Percentiles rank a stretch among this genome's conserved stretches.
phyloP scores from a whole-genome alignment of 2,329 filamentous ascomycete species.

The Beauveria bassiana region DNA sequence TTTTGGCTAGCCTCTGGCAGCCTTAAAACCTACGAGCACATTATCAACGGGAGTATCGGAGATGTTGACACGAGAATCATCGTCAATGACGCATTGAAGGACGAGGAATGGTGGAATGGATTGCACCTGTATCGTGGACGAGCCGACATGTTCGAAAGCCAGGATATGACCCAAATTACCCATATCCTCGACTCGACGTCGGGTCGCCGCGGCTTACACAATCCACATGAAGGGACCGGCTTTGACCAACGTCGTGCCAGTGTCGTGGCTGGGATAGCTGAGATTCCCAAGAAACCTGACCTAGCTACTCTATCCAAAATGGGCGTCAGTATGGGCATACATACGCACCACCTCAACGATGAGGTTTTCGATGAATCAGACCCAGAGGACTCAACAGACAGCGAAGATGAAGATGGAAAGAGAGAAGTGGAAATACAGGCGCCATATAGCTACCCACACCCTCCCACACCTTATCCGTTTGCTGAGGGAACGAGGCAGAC shows the following conservation, averaged over 20 bases:
- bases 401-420: slow-evolving; percentile 24
- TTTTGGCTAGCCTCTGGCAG: slow-evolving; percentile 73
- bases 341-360: slow-evolving; percentile 62
- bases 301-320: slow-evolving; percentile 44
- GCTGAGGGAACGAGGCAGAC: not conserved
- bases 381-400: slow-evolving; percentile 24
- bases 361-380: slow-evolving; percentile 44
- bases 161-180: slow-evolving; percentile 35
- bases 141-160: slow-evolving; percentile 30
- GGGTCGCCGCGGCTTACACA: slow-evolving; percentile 35
- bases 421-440: slow-evolving; percentile 23
- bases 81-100: slow-evolving; percentile 58
- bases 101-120: slow-evolving; percentile 79
- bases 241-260: slow-evolving; percentile 33
- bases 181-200: slow-evolving; percentile 37
- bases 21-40: slow-evolving; percentile 65
- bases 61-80: slow-evolving; percentile 48
- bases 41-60: slow-evolving; percentile 61
- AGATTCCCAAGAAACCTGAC: slow-evolving; percentile 53
- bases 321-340: slow-evolving; percentile 64
- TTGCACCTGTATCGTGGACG: slow-evolving; percentile 49
- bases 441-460: slow-evolving; percentile 1
- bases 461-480: slow-evolving; percentile 2
- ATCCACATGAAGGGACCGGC: slow-evolving; percentile 30
- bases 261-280: slow-evolving; percentile 43